Conservation (phyloP, 768 basidiomycete genomes). For the Mycena epipterygia region DNA sequence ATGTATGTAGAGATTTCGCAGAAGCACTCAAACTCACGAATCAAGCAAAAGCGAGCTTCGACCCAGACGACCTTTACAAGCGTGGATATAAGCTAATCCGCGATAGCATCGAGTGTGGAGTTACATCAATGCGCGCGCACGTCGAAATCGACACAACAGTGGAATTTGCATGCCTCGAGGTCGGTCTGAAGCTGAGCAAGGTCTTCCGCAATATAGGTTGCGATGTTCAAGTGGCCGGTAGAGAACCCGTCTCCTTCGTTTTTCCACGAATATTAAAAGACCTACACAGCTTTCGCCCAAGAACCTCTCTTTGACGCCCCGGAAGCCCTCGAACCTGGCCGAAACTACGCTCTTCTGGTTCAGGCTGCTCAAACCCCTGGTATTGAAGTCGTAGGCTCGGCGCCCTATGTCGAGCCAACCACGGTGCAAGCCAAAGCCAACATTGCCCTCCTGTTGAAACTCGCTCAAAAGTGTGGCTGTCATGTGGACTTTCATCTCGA, state of each 20-base stretch:
- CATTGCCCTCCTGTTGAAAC: conserved; percentile 64
- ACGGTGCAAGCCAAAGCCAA: conserved; percentile 63
- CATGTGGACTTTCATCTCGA: conserved; percentile 78
- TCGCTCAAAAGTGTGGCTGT: conserved; percentile 54
- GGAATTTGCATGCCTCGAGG: conserved; percentile 66
- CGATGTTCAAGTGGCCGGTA: conserved; percentile 72
- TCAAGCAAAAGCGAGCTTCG: conserved; percentile 63
- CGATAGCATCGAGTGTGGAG: conserved; percentile 72
- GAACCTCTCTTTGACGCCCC: conserved; percentile 64
- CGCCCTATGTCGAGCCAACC: conserved; percentile 74
- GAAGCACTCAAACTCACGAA: conserved; percentile 70
- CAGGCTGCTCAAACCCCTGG: conserved; percentile 55
- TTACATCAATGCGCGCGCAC: conserved; percentile 76
- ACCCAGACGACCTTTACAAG: conserved; percentile 60
- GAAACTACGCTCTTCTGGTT: conserved; percentile 61
- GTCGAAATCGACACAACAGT: conserved; percentile 73
- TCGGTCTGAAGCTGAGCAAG: conserved; percentile 61
- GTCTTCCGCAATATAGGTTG: conserved; percentile 62
- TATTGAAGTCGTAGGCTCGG: conserved; percentile 71
- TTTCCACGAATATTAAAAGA: conserved; percentile 1
- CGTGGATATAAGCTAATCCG: conserved; percentile 68
- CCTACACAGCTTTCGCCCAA: conserved; percentile 70
- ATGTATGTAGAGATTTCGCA: conserved; percentile 62
- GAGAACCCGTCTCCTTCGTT: conserved; percentile 22
- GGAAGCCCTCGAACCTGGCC: conserved; percentile 52